Percentiles rank a stretch among this genome's conserved stretches.
These are phyloP conservation scores for Xerophyta viscosa DNA, from an alignment of 106 monocot genomes.

Conservation along the genomic window DNA sequence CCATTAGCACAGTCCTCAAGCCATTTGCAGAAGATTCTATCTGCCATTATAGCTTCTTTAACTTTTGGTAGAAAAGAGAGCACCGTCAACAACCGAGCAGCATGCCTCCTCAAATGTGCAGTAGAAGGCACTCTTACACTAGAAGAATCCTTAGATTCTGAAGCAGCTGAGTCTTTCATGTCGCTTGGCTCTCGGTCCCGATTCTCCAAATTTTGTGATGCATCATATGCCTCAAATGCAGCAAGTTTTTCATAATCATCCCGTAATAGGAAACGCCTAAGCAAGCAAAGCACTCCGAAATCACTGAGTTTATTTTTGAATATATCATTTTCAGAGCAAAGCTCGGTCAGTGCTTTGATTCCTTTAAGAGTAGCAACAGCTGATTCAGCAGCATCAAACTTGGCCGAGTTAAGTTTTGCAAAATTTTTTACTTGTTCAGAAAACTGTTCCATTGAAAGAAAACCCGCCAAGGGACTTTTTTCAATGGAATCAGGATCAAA, in stretches of 20 bases:
- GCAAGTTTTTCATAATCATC: conserved; percentile 96
- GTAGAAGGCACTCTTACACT: conserved; percentile 84
- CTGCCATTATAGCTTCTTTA: conserved; percentile 44
- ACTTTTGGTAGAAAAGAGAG: conserved; percentile 68
- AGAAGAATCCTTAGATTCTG: conserved; percentile 47
- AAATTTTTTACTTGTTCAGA: conserved; percentile 36
- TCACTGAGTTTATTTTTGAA: conserved; percentile 68
- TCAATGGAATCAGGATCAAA: conserved; percentile 41
- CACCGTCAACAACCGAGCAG: conserved; percentile 73
- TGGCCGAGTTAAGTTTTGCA: conserved; percentile 52
- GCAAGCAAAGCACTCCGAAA: conserved; percentile 68
- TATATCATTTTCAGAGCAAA: conserved; percentile 61
- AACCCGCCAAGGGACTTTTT: conserved; percentile 51
- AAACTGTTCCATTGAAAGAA: conserved; percentile 85
- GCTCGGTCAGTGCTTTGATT: conserved; percentile 81
- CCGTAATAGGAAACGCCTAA: conserved; percentile 65
- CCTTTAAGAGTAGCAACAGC: conserved; percentile 82
- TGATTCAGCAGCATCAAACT: conserved; percentile 86
- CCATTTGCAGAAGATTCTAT: conserved; percentile 74
- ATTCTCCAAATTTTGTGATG: conserved; percentile 53
- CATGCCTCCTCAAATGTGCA: conserved; percentile 86
- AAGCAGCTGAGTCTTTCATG: conserved; percentile 31
- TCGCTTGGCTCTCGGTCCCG: conserved; percentile 28
- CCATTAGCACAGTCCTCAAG: conserved; percentile 83
- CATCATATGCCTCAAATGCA: conserved; percentile 87